Percentiles rank a stretch among this genome's conserved stretches.
These are phyloP conservation scores for Trichoderma sp. DNA, from an alignment of 2,329 filamentous ascomycete genomes.

Conservation along the genomic window DNA sequence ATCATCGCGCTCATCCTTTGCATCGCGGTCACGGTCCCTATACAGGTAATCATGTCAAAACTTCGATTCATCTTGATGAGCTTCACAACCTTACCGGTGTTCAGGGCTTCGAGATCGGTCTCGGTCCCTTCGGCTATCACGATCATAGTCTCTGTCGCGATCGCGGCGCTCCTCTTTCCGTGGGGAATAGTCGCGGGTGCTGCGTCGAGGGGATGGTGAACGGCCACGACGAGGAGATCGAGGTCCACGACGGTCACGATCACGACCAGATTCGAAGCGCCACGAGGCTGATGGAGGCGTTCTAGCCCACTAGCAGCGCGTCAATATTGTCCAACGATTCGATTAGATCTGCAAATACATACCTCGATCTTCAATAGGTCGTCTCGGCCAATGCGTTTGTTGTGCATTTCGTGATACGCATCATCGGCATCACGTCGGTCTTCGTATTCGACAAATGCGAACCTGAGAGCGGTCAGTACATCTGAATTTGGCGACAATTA, in stretches of 20 bases:
- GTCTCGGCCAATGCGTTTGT: conserved; percentile 95
- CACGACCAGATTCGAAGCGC: conserved; percentile 92
- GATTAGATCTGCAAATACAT: conserved; percentile 18
- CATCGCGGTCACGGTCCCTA: conserved; percentile 55
- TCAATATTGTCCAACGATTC: not conserved
- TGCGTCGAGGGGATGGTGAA: conserved; percentile 74
- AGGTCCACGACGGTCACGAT: conserved; percentile 58
- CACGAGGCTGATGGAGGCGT: conserved; percentile 97
- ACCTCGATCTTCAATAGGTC: conserved; percentile 98
- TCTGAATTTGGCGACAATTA: not conserved
- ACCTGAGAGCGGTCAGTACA: conserved; percentile 48
- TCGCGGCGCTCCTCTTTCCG: conserved; percentile 85
- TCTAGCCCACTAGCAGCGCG: conserved; percentile 80
- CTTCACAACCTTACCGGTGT: conserved; percentile 44
- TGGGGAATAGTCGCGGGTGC: conserved; percentile 77
- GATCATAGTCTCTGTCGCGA: conserved; percentile 74
- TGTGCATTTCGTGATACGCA: conserved; percentile 99
- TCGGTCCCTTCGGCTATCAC: conserved; percentile 70
- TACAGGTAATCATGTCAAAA: conserved; percentile 31
- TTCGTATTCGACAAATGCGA: conserved; percentile 99
- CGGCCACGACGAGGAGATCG: conserved; percentile 65
- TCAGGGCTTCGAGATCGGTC: conserved; percentile 74
- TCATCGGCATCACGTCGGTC: conserved; percentile 97
- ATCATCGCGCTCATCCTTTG: conserved; percentile 66
- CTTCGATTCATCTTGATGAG: not conserved